Evolutionary conservation across 345 rosid genomes (phyloP), one percentile per base, ranked within the genome.

Genomic region (Crucihimalaya himalaica): DNA sequence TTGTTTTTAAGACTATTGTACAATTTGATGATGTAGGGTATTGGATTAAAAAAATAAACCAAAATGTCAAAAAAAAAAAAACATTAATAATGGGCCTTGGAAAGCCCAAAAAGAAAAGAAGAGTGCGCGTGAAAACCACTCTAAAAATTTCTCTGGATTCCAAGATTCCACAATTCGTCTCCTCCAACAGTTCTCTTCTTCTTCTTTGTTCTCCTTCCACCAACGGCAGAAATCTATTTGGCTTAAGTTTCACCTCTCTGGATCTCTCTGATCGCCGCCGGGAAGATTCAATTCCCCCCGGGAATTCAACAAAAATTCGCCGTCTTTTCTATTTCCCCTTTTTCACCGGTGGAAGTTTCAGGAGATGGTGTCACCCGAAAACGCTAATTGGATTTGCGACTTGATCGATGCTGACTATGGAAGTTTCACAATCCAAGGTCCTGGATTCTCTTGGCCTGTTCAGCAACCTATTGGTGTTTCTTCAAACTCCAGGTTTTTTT

Each of bases 321-420:
- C 18, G 63, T 21, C 15, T 7, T 58, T 8, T 4, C 2, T 15
- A 5, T 31, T 8, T 3, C 0, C 58, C 72, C 47, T 18, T 70
- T 43, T 58, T 6, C 46, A 79, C 50, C 66, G 66, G 77, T 65
- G 78, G 64, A 43, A 37, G 51, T 35, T 39, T 60, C 35, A 52
- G 79, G 76, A 72, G 83, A 93, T 89, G 94, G 96, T 83, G 42
- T 83, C 93, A 2, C 92, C 92, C 46, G 97, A 87, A 66, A 85
- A 75, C 81, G 58, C 85, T 59, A 86, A 84, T 77, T 89, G 94
- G 89, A 77, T 85, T 31, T 85, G 75, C 9, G 96, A 88, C 53
- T 31, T 88, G 80, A 89, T 91, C 69, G 97, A 94, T 63, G 98
- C 89, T 27, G 81, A 85, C 66, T 70, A 91, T 14, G 88, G 89